Evolutionary conservation across 805 yeast species (phyloP), one percentile per base, ranked within the genome.

Genomic region (Saturnispora saitoi): DNA sequence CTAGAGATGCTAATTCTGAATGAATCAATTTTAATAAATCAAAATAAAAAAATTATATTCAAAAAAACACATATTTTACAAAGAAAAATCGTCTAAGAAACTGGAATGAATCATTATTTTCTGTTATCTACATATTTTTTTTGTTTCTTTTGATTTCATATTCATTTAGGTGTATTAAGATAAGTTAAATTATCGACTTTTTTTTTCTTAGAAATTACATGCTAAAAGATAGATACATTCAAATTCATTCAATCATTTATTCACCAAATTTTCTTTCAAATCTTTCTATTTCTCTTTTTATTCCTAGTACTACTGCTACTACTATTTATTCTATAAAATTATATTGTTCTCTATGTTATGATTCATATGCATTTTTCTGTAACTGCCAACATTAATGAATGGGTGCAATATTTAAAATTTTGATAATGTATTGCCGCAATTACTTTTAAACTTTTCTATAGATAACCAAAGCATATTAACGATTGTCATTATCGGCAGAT

Each of bases 1-100:
- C 59, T 49, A 57, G 69, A 51, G 63, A 59, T 42, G 56, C 54
- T 32, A 34, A 34, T 22, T 17, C 38, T 17, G 38, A 34, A 15
- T 42, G 29, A 29, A 42, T 19, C 8, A 29, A 15, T 34, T 19
- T 15, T 14, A 10, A 11, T 30, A 28, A n/a, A 40, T 12, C n/a
- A n/a, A n/a, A n/a, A n/a, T n/a, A n/a, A 28, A 40, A 12, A 24
- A 38, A 31, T 5, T 31, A 31, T 34, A 15, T 5, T 20, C 28
- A 24, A 24, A 24, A 24, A 24, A 24, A 24, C 28, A 6, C 28
- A 24, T 24, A 24, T 24, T 24, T 6, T 24, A 24, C 28, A 9
- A 24, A 24, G 28, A 24, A 24, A 24, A 24, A 6, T 24, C 28
- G 8, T 24, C 8, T 24, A 24, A 24, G 28, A 9, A 6, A 24